A percentile compares a stretch with the other conserved stretches of the same genome.
Evolutionary conservation across 352 stramenopile species (phyloP).

Genomic region (Phytophthora brassicae): DNA sequence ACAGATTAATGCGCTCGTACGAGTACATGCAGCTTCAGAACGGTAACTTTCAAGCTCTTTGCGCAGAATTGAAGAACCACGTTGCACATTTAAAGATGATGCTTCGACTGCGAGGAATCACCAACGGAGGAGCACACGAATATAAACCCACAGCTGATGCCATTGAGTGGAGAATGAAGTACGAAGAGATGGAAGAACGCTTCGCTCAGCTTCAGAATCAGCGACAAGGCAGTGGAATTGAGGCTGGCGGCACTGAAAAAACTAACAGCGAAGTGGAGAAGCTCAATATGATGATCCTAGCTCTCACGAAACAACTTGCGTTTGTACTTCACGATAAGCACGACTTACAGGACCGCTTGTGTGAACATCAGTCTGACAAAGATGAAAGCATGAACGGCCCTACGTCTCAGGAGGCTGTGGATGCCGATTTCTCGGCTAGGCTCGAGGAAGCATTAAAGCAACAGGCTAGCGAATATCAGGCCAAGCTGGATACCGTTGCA

Average conservation of each 20-base stretch:
- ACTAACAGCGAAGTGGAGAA: conserved; percentile 47
- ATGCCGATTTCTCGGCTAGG: conserved; percentile 33
- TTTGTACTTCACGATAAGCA: conserved; percentile 78
- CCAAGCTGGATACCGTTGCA: conserved; percentile 40
- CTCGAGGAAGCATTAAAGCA: conserved; percentile 48
- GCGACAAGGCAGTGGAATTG: conserved; percentile 27
- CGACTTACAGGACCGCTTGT: conserved; percentile 54
- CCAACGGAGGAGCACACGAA: conserved; percentile 31
- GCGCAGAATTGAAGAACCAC: conserved; percentile 57
- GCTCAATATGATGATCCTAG: conserved; percentile 69
- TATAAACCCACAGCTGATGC: conserved; percentile 71
- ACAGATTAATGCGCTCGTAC: conserved; percentile 49
- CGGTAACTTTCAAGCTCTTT: conserved; percentile 53
- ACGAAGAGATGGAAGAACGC: conserved; percentile 74
- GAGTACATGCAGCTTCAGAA: conserved; percentile 61
- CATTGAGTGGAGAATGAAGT: conserved; percentile 85
- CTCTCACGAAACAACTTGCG: conserved; percentile 65
- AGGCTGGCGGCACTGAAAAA: conserved; percentile 6
- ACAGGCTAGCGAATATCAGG: conserved; percentile 47
- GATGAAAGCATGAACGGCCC: conserved; percentile 22
- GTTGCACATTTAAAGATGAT: conserved; percentile 62
- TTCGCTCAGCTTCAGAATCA: conserved; percentile 56
- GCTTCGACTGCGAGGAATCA: conserved; percentile 41
- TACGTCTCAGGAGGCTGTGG: conserved; percentile 12
- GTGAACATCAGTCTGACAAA: conserved; percentile 32